phyloP scores from a whole-genome alignment of 2,329 filamentous ascomycete genomes.

The Trichoderma atroviride region DNA sequence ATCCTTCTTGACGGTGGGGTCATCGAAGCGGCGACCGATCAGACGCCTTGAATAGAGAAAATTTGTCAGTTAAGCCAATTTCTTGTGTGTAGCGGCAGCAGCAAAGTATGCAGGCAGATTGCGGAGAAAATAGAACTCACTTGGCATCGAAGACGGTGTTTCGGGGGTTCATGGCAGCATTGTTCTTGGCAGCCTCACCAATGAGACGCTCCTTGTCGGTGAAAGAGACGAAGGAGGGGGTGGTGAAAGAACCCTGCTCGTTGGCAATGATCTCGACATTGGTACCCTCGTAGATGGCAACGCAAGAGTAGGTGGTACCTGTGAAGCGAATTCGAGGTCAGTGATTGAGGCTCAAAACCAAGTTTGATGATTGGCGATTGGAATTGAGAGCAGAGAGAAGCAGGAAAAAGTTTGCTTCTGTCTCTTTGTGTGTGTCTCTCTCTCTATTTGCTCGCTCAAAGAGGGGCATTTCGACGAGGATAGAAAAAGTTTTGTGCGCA shows the following conservation, averaged over 20 bases:
- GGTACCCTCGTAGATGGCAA: constrained; percentile 98
- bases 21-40: constrained; percentile 93
- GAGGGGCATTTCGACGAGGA: constrained; percentile 25
- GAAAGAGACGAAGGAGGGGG: constrained; percentile 98
- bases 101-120: neutral
- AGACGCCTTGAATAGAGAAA: constrained; percentile 69
- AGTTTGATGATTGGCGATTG: neutral
- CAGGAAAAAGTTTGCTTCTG: neutral
- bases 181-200: constrained; percentile 99
- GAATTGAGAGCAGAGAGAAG: neutral
- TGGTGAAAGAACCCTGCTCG: constrained; percentile 99
- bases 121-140: constrained; percentile 55
- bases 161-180: constrained; percentile 97
- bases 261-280: constrained; percentile 99
- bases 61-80: constrained; percentile 28
- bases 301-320: constrained; percentile 99
- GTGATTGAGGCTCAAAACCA: neutral
- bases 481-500: constrained; percentile 2
- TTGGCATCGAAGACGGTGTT: constrained; percentile 99
- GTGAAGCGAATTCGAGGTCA: constrained; percentile 26
- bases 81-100: neutral
- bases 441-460: neutral
- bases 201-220: constrained; percentile 98
- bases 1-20: constrained; percentile 98
- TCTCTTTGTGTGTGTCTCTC: neutral